Base-by-base conservation (phyloP, 1,284 basidiomycete species). In the Ustilago bromivora region DNA sequence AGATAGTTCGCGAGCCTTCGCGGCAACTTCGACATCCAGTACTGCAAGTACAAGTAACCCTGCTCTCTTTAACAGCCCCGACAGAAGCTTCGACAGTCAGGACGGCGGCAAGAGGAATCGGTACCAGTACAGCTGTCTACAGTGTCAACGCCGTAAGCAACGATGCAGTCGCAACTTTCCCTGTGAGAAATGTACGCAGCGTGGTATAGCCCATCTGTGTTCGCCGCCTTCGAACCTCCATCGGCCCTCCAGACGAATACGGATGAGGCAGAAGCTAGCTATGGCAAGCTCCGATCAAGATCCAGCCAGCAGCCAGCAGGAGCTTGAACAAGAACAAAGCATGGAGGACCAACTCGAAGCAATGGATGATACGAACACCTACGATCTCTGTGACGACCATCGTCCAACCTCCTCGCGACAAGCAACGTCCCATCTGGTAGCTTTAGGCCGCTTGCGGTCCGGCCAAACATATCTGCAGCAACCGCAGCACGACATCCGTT, bases 141-240 rank as follows among this genome's bases (percentile, higher is more conserved):
- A 75, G 58, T 75, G 72, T n/a, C 72, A 75, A 49, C 59, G 67
- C 11, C 72, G 72, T 49, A 75, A 75, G 38, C 72, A 75, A 57
- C 63, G 64, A 52, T 75, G 72, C 41, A 75, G 72, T 40, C 63
- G 72, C 12, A 75, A 67, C 34, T 70, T 66, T 19, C 72, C 72
- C 32, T 75, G 72, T 51, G 72, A 75, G 40, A 75, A 75, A 58
- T 75, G 72, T 40, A 46, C 66, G 49, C 72, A 75, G 53, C 66
- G 72, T 32, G 72, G 72, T 41, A 75, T 75, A 31, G 59, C 72
- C 2, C 72, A 75, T 55, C 67, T 75, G 19, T 75, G 72, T 46
- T 63, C 56, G 19, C 72, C 72, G 2, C 72, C 72, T 5, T 57
- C 64, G 19, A 75, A 75, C 38, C 32, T 61, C 6, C 72, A 75